These are phyloP conservation scores for Penicillium dipodomyicola DNA, from an alignment of 495 filamentous ascomycete genomes.

Conservation along the genomic window DNA sequence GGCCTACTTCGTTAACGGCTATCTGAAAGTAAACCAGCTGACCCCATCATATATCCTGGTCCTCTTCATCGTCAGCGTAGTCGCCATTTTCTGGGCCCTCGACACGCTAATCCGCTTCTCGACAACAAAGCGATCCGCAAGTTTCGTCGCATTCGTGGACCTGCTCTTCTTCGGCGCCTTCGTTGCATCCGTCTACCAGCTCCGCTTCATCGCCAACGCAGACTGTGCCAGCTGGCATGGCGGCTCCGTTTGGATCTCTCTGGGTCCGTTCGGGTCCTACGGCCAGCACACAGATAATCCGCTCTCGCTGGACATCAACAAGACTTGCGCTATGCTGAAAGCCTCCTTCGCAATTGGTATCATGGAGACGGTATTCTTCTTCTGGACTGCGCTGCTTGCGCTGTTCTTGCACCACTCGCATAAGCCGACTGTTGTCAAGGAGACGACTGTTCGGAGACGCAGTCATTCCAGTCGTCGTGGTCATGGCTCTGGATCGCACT, in stretches of 20 bases:
- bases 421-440: conserved; percentile 38
- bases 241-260: conserved; percentile 50
- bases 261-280: conserved; percentile 59
- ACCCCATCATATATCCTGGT: conserved; percentile 80
- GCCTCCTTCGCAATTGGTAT: conserved; percentile 81
- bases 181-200: conserved; percentile 73
- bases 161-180: conserved; percentile 77
- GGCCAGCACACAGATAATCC: conserved; percentile 38
- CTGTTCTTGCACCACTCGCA: conserved; percentile 51
- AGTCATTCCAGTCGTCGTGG: conserved; percentile 44
- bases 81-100: conserved; percentile 76
- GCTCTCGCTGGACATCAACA: conserved; percentile 54
- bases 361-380: conserved; percentile 82
- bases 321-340: conserved; percentile 87
- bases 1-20: conserved; percentile 78
- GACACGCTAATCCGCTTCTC: conserved; percentile 79
- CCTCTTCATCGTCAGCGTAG: conserved; percentile 84
- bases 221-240: conserved; percentile 62
- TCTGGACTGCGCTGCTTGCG: conserved; percentile 64
- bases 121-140: conserved; percentile 65
- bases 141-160: conserved; percentile 77
- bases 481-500: conserved; percentile 27
- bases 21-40: conserved; percentile 63
- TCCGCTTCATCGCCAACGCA: conserved; percentile 64
- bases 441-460: conserved; percentile 42